phyloP scores from a whole-genome alignment of 805 yeast species.

The Jamesozyma piceae region DNA sequence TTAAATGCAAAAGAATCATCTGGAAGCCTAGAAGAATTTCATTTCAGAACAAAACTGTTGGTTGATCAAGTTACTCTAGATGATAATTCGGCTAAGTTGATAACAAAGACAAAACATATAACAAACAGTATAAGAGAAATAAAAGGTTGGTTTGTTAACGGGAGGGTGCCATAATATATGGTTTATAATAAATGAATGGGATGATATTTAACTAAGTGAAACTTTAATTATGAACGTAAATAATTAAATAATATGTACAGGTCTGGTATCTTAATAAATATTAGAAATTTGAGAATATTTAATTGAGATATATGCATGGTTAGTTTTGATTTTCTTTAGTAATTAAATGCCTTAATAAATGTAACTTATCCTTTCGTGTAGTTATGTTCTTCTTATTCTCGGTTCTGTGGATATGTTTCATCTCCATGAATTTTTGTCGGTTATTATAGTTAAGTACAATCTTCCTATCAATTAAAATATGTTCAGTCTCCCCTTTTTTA shows the following conservation, averaged over 20 bases:
- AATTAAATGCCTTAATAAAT: background rate
- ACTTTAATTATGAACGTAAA: background rate
- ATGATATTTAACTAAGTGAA: background rate
- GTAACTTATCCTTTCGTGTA: slow-evolving; percentile 1
- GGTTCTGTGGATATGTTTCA: background rate
- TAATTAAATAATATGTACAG: slow-evolving; percentile 2
- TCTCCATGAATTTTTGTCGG: slow-evolving; percentile 1
- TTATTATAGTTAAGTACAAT: background rate
- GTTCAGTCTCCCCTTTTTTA: background rate
- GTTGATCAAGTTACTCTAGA: slow-evolving; percentile 16
- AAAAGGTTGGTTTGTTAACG: slow-evolving; percentile 35
- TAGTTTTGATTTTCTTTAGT: background rate
- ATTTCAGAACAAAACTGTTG: slow-evolving; percentile 24
- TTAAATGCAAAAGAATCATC: slow-evolving; percentile 12
- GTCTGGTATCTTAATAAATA: background rate
- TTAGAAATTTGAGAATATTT: background rate
- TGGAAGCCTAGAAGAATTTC: slow-evolving; percentile 16
- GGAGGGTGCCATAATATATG: slow-evolving; percentile 17
- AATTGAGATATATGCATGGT: background rate
- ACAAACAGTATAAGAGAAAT: slow-evolving; percentile 29
- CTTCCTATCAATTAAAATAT: background rate
- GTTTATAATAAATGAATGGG: no score
- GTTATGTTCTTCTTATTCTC: background rate
- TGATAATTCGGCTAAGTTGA: slow-evolving; percentile 5
- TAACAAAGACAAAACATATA: slow-evolving; percentile 12